Conservation (phyloP, 2,329 filamentous ascomycete species). For the Phialocephala subalpina region DNA sequence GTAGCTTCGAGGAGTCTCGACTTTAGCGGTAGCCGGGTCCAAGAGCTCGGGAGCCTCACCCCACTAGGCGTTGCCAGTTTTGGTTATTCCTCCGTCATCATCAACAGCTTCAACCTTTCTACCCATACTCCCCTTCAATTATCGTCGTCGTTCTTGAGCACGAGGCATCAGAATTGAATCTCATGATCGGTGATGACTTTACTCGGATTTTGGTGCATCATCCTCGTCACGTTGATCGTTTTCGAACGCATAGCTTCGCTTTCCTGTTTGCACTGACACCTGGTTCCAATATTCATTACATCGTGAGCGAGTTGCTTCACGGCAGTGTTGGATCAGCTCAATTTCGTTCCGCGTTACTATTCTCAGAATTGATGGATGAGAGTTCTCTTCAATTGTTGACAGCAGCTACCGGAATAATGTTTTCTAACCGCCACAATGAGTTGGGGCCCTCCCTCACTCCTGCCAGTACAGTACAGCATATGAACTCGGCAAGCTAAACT, state of each 20-base stretch:
- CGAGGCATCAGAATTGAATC: background rate
- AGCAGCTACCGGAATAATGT: no score
- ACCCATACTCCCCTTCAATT: background rate
- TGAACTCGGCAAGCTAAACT: no score
- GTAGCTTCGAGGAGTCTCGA: background rate
- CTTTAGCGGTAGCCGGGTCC: background rate
- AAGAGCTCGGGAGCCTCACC: background rate
- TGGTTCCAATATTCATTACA: background rate
- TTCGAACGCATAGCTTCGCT: background rate
- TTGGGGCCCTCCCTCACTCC: background rate
- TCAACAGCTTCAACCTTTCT: background rate
- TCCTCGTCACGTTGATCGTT: background rate
- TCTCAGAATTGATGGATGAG: no score
- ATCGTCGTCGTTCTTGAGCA: background rate
- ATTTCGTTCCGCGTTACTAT: no score
- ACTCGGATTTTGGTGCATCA: background rate
- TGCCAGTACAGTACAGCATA: background rate
- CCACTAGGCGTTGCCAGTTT: no score
- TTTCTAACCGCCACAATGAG: background rate
- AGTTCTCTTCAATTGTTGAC: no score
- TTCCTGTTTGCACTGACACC: background rate
- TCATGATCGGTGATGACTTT: background rate
- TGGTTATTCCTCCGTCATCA: background rate
- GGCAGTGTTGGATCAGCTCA: no score
- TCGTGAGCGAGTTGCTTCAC: no score